Conservation (phyloP, 2,329 filamentous ascomycete species). For the Diaporthe vaccinii region DNA sequence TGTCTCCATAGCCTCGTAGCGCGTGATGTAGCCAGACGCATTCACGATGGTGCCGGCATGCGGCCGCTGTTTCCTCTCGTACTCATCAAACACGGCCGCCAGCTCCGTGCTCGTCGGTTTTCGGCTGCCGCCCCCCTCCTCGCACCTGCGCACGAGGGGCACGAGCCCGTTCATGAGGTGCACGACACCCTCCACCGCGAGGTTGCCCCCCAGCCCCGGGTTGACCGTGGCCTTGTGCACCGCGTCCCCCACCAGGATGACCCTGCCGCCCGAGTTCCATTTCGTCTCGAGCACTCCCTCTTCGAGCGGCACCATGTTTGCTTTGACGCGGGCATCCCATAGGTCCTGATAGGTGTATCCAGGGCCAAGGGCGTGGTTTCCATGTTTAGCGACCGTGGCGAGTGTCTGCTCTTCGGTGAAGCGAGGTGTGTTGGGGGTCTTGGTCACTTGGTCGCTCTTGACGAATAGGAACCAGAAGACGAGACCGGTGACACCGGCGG, state of each 20-base stretch:
- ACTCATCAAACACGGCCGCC: conserved; percentile 40
- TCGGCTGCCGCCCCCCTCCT: conserved; percentile 1
- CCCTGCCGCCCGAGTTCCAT: conserved; percentile 42
- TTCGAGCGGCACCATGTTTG: conserved; percentile 41
- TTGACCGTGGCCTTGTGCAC: conserved; percentile 43
- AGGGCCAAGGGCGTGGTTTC: conserved; percentile 40
- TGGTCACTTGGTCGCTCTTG: conserved; percentile 29
- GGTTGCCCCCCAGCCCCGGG: conserved; percentile 42
- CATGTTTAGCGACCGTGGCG: conserved; percentile 37
- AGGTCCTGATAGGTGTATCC: conserved; percentile 44
- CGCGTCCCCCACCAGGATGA: conserved; percentile 41
- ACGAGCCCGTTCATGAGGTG: conserved; percentile 42
- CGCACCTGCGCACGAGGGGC: conserved; percentile 38
- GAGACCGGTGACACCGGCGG: conserved; percentile 15
- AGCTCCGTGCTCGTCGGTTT: conserved; percentile 39
- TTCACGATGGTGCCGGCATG: conserved; percentile 41
- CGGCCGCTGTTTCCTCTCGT: conserved; percentile 44
- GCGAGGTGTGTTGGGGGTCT: conserved; percentile 35
- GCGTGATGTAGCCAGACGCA: conserved; percentile 44
- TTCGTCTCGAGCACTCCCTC: conserved; percentile 40
- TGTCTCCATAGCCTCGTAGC: conserved; percentile 46
- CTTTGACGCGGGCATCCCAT: conserved; percentile 39
- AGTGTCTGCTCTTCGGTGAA: conserved; percentile 40
- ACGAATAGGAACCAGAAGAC: conserved; percentile 41
- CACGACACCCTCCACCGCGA: conserved; percentile 41